These are phyloP conservation scores for Debaryomycetaceae sp. DNA, from an alignment of 1,139 yeast species.

Conservation along the genomic window DNA sequence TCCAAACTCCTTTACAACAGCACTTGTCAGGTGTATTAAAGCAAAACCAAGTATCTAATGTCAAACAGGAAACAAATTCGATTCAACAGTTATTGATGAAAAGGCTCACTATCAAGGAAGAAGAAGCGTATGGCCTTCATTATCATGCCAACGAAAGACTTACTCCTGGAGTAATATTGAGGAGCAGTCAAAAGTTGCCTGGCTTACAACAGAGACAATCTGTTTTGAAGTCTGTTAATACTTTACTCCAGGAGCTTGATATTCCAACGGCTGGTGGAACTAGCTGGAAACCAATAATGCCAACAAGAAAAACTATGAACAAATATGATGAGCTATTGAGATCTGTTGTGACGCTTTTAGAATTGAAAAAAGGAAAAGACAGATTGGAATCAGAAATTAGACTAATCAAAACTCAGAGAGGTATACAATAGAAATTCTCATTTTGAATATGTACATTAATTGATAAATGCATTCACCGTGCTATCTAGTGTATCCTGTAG, in stretches of 20 bases:
- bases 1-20: constrained; percentile 51
- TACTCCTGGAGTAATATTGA: constrained; percentile 72
- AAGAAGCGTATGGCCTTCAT: constrained; percentile 79
- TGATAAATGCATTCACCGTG: too few species aligned
- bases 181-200: constrained; percentile 59
- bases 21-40: constrained; percentile 37
- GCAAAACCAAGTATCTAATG: constrained; percentile 28
- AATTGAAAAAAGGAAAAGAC: constrained; percentile 83
- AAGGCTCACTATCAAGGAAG: constrained; percentile 71
- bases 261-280: constrained; percentile 60
- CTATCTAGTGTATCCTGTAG: too few species aligned
- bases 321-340: constrained; percentile 77
- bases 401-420: constrained; percentile 52
- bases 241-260: constrained; percentile 75
- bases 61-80: constrained; percentile 35
- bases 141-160: constrained; percentile 74
- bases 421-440: constrained; percentile 23
- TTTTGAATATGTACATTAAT: too few species aligned
- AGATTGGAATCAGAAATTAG: constrained; percentile 78
- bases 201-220: constrained; percentile 52
- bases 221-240: constrained; percentile 70
- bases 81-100: constrained; percentile 47
- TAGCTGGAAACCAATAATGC: constrained; percentile 75
- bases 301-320: constrained; percentile 76
- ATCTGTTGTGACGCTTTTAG: constrained; percentile 70